phyloP scores from a whole-genome alignment of 768 basidiomycete genomes.

The Psilocybe sp. region DNA sequence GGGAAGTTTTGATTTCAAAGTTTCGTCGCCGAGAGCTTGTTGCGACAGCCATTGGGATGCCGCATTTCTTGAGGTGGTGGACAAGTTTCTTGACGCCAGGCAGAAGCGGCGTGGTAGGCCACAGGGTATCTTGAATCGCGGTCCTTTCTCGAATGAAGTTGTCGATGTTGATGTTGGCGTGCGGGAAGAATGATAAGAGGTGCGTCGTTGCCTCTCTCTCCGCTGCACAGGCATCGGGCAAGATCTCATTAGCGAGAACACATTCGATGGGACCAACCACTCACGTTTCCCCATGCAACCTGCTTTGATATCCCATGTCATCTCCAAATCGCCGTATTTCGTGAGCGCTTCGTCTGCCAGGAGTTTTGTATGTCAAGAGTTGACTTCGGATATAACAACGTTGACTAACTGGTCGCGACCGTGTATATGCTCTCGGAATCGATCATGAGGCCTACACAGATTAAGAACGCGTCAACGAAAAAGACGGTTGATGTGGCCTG shows the following conservation, averaged over 20 bases:
- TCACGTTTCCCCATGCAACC: slow-evolving; percentile 85
- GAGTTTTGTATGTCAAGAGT: neutral
- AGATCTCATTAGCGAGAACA: neutral
- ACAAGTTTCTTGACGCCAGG: slow-evolving; percentile 72
- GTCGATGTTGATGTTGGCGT: slow-evolving; percentile 60
- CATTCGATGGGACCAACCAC: slow-evolving; percentile 9
- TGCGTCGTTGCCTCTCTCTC: slow-evolving; percentile 62
- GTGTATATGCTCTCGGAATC: slow-evolving; percentile 79
- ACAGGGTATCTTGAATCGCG: slow-evolving; percentile 55
- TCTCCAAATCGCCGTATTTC: slow-evolving; percentile 59
- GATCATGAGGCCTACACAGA: slow-evolving; percentile 59
- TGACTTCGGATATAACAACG: slow-evolving; percentile 1
- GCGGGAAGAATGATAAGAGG: slow-evolving; percentile 76
- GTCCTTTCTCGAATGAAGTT: slow-evolving; percentile 58
- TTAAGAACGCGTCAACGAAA: neutral
- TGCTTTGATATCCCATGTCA: slow-evolving; percentile 91
- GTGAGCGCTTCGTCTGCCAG: slow-evolving; percentile 66
- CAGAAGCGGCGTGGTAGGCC: slow-evolving; percentile 70
- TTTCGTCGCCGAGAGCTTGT: slow-evolving; percentile 71
- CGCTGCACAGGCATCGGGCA: slow-evolving; percentile 36
- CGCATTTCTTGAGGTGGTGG: slow-evolving; percentile 62
- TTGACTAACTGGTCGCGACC: slow-evolving; percentile 66
- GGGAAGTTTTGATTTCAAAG: slow-evolving; percentile 63
- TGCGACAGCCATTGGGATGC: slow-evolving; percentile 78
- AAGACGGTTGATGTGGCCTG: neutral